These are phyloP conservation scores for Silene uniflora DNA, from an alignment of 148 eudicot genomes.

Conservation along the genomic window DNA sequence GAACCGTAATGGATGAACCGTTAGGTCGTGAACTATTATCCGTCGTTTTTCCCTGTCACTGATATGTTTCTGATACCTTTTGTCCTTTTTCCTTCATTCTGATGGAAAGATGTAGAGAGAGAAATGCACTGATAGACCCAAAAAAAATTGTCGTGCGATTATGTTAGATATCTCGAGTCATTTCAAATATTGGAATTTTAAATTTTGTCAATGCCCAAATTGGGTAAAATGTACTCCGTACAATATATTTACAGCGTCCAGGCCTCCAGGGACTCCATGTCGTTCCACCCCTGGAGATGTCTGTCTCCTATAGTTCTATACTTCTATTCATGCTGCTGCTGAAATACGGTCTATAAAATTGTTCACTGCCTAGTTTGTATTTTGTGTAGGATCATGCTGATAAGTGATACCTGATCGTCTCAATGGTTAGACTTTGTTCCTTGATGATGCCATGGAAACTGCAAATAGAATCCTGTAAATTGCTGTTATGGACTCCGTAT, in stretches of 20 bases:
- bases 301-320: neutral
- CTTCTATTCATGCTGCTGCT: neutral
- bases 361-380: neutral
- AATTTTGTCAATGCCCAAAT: no score
- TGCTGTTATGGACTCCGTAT: constrained; percentile 2
- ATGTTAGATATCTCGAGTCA: no score
- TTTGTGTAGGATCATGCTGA: neutral
- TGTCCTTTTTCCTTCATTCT: neutral
- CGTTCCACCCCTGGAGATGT: neutral
- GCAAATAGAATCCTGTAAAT: constrained; percentile 8
- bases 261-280: no score
- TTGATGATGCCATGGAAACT: constrained; percentile 1
- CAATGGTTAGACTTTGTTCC: neutral
- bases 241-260: no score
- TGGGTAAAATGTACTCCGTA: no score
- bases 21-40: neutral
- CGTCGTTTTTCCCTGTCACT: neutral
- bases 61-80: no score
- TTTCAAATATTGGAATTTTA: no score
- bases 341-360: no score
- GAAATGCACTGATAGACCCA: no score
- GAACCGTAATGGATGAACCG: no score
- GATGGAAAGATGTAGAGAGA: neutral
- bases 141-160: no score
- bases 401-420: neutral